Evolutionary conservation across 1,284 basidiomycete genomes (phyloP), one percentile per base, ranked within the genome.

Genomic region (Fistulina hepatica): DNA sequence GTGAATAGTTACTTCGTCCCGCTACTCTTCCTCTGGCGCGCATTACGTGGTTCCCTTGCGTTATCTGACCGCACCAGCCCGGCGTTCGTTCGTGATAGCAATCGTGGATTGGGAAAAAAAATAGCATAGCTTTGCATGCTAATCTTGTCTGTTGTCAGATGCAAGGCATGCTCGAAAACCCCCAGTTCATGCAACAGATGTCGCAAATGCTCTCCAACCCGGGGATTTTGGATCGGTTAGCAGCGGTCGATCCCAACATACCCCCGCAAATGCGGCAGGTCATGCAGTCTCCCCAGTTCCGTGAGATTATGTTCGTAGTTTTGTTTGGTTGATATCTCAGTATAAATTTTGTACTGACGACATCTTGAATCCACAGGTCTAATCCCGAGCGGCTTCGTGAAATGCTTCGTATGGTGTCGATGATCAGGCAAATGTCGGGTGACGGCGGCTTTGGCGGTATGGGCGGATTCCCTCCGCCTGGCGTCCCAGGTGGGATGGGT

Each of bases 161-260:
- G 61, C 79, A 86, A 53, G 67, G 66, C 30, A 81, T 94, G 77
- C 73, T 93, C 68, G 76, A 81, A 52, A 82, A 76, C 26, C 91
- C 85, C 1, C 69, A 81, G 45, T 84, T 89, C 46, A 54, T 88
- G 30, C 70, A 81, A 45, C 81, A 84, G 55, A 83, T 88, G 75
- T 72, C 75, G 11, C 52, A 59, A 3, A 69, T 86, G 58, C 78
- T 92, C 70, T 72, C 74, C 5, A 78, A 88, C 48, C 89, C 89
- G 0, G 76, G 73, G 15, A 64, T 95, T 37, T 62, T 95, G 35
- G 92, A 95, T 44, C 88, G 83, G 57, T 67, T 90, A 51, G 81
- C 94, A 50, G 71, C 78, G 0, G 72, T 58, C 34, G 86, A 90
- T 58, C 91, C 91, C 0, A 80, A 90, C 52, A 82, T 91, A 78